Percentiles rank a stretch among this genome's conserved stretches.
phyloP scores from a whole-genome alignment of 2,329 filamentous ascomycete genomes.

The Botrytis tulipae region DNA sequence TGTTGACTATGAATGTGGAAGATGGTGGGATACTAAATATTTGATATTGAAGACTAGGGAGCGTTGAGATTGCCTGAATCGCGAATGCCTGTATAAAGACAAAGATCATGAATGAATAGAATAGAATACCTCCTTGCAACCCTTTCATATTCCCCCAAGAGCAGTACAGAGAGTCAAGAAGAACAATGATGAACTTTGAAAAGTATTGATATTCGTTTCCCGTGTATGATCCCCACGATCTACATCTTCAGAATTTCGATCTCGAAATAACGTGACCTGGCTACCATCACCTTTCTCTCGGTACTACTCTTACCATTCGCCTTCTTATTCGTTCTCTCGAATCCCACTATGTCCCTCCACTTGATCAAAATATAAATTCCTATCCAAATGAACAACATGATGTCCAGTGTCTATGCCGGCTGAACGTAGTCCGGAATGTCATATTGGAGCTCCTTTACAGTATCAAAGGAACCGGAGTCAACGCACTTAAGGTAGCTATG shows the following conservation, averaged over 20 bases:
- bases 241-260: neutral
- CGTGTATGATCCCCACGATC: neutral
- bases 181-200: neutral
- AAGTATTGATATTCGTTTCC: neutral
- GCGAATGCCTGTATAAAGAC: no score
- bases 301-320: neutral
- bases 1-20: neutral
- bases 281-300: neutral
- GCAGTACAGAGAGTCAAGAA: neutral
- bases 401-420: neutral
- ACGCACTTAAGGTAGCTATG: neutral
- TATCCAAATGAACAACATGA: neutral
- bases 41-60: neutral
- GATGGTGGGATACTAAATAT: neutral
- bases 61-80: no score
- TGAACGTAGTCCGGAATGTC: neutral
- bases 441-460: neutral
- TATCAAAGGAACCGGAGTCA: neutral
- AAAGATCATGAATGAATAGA: neutral
- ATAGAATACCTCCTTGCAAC: neutral
- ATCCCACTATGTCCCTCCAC: neutral
- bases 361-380: accelerated
- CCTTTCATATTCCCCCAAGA: neutral
- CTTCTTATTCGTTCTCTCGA: neutral
- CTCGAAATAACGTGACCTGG: neutral